phyloP scores from a whole-genome alignment of 176 grass and related monocot genomes.

The Zoysia pacifica region DNA sequence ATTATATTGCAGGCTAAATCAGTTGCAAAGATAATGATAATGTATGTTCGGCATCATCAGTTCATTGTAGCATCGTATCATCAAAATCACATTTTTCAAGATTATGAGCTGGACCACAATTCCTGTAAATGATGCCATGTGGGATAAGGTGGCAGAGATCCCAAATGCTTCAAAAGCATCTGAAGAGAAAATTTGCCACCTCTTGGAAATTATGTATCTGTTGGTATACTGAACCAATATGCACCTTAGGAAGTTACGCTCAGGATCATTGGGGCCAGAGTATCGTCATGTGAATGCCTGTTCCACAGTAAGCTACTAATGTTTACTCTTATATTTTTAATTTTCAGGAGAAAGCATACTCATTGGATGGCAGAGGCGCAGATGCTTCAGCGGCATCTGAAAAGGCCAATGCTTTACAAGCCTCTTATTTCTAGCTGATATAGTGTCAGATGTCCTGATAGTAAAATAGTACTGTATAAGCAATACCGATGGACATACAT shows the following conservation, averaged over 20 bases:
- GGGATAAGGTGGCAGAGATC: not conserved
- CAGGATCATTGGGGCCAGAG: not conserved
- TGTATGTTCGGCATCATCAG: not conserved
- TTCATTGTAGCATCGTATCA: not conserved
- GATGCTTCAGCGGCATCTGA: constrained; percentile 48
- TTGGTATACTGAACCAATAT: not conserved
- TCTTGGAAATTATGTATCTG: not conserved
- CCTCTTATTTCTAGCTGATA: constrained; percentile 29
- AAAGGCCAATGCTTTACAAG: constrained; percentile 50
- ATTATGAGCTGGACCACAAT: not conserved
- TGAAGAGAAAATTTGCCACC: not conserved
- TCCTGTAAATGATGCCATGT: not conserved
- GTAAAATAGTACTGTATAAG: not conserved
- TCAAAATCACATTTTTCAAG: not conserved
- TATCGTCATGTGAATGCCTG: not conserved
- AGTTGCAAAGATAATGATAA: not conserved
- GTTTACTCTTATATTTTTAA: not conserved
- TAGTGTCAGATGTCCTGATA: not conserved
- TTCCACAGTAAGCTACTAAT: not conserved
- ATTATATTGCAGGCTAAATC: not conserved
- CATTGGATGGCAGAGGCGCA: constrained; percentile 38
- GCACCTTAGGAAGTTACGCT: not conserved
- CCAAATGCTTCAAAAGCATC: not conserved
- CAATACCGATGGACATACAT: not conserved
- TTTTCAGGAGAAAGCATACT: constrained; percentile 56